These are phyloP conservation scores for Pyrenophora teres DNA, from an alignment of 2,329 filamentous ascomycete genomes.

Conservation along the genomic window DNA sequence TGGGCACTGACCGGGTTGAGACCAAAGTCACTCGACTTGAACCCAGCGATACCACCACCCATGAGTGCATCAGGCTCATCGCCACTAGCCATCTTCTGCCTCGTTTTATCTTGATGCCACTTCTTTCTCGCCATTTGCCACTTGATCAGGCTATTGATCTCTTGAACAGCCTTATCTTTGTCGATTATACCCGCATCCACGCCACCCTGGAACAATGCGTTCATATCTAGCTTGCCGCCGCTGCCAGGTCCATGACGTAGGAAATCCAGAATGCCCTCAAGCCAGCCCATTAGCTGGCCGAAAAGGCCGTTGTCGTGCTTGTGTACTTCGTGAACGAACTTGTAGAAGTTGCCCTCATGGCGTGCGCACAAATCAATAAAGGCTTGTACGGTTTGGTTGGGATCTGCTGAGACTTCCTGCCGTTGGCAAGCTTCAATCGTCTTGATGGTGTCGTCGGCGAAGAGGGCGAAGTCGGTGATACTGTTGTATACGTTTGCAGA, in stretches of 20 bases:
- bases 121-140: slow-evolving; percentile 97
- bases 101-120: slow-evolving; percentile 97
- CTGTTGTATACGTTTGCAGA: slow-evolving; percentile 97
- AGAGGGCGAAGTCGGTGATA: slow-evolving; percentile 93
- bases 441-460: slow-evolving; percentile 89
- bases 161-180: slow-evolving; percentile 70
- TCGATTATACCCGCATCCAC: slow-evolving; percentile 70
- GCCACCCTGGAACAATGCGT: slow-evolving; percentile 85
- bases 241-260: slow-evolving; percentile 77
- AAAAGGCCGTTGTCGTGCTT: slow-evolving; percentile 96
- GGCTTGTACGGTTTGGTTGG: slow-evolving; percentile 96
- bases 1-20: slow-evolving; percentile 69
- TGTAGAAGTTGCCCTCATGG: slow-evolving; percentile 97
- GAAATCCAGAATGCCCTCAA: slow-evolving; percentile 94
- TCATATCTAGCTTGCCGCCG: slow-evolving; percentile 89
- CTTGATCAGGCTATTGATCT: slow-evolving; percentile 83
- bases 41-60: slow-evolving; percentile 54
- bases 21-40: slow-evolving; percentile 86
- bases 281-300: slow-evolving; percentile 94
- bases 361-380: slow-evolving; percentile 96
- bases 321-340: slow-evolving; percentile 98
- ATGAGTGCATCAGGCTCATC: slow-evolving; percentile 52
- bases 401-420: slow-evolving; percentile 87
- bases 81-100: slow-evolving; percentile 94
- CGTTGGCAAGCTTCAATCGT: slow-evolving; percentile 71